Evolutionary conservation across 768 basidiomycete genomes (phyloP).

Genomic region (Obba rivulosa): DNA sequence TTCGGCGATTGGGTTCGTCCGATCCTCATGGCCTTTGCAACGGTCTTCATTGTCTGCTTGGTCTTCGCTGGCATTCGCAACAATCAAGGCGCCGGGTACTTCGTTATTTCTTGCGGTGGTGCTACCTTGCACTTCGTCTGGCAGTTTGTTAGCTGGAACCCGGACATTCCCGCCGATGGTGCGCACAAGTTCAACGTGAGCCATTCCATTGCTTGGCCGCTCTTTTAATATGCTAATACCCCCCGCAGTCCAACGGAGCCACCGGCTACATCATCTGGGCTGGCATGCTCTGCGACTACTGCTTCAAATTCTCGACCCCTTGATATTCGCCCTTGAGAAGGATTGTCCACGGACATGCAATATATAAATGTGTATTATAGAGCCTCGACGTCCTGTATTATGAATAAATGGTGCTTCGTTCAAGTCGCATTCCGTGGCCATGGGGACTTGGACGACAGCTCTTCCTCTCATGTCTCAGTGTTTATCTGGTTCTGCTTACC

Average conservation of each 20-base stretch:
- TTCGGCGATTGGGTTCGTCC: conserved; percentile 58
- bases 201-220: neutral
- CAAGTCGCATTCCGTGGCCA: no score
- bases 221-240: neutral
- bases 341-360: no score
- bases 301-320: no score
- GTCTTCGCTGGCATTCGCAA: conserved; percentile 49
- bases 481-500: no score
- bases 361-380: no score
- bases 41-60: conserved; percentile 47
- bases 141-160: conserved; percentile 41
- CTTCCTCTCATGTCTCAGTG: no score
- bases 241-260: conserved; percentile 13
- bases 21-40: conserved; percentile 47
- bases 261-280: conserved; percentile 7
- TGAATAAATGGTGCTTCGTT: no score
- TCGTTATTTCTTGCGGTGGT: conserved; percentile 41
- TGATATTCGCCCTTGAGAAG: no score
- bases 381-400: no score
- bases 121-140: conserved; percentile 38
- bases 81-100: conserved; percentile 43
- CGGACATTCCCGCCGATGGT: conserved; percentile 41
- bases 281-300: conserved; percentile 8
- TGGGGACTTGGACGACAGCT: no score
- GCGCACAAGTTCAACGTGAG: conserved; percentile 33